Evolutionary conservation across 257 asterid genomes (phyloP).

Genomic region (Capsicum baccatum): DNA sequence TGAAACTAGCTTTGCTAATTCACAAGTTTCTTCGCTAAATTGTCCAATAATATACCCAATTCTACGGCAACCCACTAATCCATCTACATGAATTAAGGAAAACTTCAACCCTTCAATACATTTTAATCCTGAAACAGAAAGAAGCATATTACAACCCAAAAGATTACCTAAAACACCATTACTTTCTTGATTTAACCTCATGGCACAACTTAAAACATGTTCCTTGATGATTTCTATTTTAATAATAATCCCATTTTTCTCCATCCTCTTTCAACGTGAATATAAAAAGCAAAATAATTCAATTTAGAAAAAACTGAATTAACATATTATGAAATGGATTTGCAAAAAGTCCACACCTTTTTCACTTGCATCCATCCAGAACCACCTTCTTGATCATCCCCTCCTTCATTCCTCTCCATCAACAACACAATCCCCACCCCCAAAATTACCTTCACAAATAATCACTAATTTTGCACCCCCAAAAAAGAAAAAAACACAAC

Average conservation of each 20-base stretch:
- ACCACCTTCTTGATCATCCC: constrained; percentile 86
- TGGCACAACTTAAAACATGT: constrained; percentile 7
- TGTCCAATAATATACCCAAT: not conserved
- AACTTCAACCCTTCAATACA: not conserved
- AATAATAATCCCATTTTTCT: not conserved
- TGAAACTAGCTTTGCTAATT: not conserved
- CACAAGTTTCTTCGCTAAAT: not conserved
- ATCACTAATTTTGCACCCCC: constrained; percentile 36
- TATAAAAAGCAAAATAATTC: not conserved
- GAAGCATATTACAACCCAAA: not conserved
- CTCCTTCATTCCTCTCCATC: constrained; percentile 73
- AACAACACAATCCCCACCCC: constrained; percentile 31
- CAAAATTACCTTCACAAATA: constrained; percentile 17
- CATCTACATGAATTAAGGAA: constrained; percentile 12
- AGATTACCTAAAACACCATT: constrained; percentile 4
- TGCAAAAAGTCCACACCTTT: constrained; percentile 61
- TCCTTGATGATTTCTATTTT: not conserved
- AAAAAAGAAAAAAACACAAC: not conserved
- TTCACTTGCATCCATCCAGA: constrained; percentile 99
- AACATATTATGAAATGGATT: not conserved
- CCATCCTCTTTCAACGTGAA: constrained; percentile 25
- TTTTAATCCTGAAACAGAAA: not conserved
- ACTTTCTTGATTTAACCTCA: not conserved
- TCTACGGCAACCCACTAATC: not conserved
- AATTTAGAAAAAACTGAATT: constrained; percentile 10